phyloP scores from a whole-genome alignment of 208 protist species.

The Acanthamoeba triangularis region DNA sequence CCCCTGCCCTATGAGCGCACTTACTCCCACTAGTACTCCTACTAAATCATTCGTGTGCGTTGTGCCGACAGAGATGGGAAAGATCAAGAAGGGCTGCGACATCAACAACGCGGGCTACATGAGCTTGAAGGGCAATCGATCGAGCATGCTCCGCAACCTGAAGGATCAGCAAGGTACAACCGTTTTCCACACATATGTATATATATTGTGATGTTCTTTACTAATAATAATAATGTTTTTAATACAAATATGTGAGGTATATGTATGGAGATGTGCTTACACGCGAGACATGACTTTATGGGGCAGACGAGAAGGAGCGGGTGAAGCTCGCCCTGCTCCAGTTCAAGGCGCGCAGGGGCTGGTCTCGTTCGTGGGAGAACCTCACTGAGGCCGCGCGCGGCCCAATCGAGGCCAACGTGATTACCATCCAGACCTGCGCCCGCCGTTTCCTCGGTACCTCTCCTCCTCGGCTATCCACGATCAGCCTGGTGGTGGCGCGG shows the following conservation, averaged over 20 bases:
- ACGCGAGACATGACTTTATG: no score
- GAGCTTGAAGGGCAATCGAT: background rate
- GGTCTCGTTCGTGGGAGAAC: constrained; percentile 39
- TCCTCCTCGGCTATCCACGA: no score
- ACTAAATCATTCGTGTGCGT: background rate
- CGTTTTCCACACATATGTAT: no score
- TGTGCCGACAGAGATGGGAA: background rate
- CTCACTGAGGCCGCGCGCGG: background rate
- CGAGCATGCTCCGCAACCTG: constrained; percentile 2
- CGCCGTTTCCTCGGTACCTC: constrained; percentile 33
- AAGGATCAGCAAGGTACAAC: constrained; percentile 24
- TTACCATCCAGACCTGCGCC: constrained; percentile 14
- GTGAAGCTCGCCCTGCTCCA: constrained; percentile 8
- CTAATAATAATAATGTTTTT: no score
- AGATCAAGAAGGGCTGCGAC: background rate
- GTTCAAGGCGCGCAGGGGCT: background rate
- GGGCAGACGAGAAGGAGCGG: background rate
- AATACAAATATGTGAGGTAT: no score
- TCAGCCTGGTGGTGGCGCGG: no score
- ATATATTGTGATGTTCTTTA: no score
- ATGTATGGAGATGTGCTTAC: no score
- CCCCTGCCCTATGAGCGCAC: no score
- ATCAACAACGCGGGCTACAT: background rate
- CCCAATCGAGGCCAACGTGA: constrained; percentile 1
- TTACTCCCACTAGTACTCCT: no score